Percentiles rank a stretch among this genome's conserved stretches.
phyloP scores from a whole-genome alignment of 371 early-diverging fungal species.

The Mucor mucedo region DNA sequence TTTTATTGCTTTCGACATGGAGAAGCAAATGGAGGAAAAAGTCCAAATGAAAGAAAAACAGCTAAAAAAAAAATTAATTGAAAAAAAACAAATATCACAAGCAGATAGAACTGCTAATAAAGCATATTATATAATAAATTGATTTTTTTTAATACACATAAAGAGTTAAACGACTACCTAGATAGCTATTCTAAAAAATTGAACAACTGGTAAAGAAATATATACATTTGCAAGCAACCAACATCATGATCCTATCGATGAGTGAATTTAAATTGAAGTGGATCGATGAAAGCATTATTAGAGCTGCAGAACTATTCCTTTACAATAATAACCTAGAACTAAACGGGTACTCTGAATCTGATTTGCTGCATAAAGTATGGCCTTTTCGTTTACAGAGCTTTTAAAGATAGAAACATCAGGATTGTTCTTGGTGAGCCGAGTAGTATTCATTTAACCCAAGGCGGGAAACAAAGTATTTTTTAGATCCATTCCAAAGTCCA shows the following conservation, averaged over 20 bases:
- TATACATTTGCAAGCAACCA: conserved; percentile 7
- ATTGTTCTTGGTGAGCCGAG: conserved; percentile 10
- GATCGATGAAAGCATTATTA: conserved; percentile 10
- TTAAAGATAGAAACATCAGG: not conserved
- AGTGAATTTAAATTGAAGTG: conserved; percentile 9
- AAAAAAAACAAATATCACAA: too few species aligned
- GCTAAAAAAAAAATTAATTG: too few species aligned
- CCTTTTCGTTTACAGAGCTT: conserved; percentile 15
- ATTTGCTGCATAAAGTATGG: conserved; percentile 15
- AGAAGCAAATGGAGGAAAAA: too few species aligned
- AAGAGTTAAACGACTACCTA: too few species aligned
- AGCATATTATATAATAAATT: too few species aligned
- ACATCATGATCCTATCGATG: conserved; percentile 4
- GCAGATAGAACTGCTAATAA: too few species aligned
- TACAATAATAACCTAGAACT: conserved; percentile 1
- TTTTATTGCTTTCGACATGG: too few species aligned
- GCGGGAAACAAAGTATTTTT: not conserved
- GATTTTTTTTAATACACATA: too few species aligned
- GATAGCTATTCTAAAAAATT: not conserved
- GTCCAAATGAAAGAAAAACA: too few species aligned
- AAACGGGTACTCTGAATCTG: conserved; percentile 10
- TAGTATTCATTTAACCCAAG: not conserved
- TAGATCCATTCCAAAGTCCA: not conserved
- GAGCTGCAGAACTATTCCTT: conserved; percentile 8
- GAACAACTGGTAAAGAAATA: not conserved